These are phyloP conservation scores for Hypomontagnella monticulosa DNA, from an alignment of 495 filamentous ascomycete genomes.

Conservation along the genomic window DNA sequence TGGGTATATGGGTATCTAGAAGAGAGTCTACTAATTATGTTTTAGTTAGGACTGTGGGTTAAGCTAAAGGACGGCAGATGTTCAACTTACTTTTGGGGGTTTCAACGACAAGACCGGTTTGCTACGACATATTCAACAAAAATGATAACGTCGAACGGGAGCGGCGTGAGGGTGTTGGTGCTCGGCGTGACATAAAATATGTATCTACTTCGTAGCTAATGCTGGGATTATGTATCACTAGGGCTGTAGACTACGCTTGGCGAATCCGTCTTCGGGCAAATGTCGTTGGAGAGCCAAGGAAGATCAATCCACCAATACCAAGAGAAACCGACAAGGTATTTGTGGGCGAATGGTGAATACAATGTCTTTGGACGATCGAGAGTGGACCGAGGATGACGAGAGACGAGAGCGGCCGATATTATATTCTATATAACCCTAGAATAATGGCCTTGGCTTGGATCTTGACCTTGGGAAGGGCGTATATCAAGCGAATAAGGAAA, in stretches of 20 bases:
- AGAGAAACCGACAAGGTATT: conserved; percentile 21
- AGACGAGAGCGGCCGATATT: conserved; percentile 6
- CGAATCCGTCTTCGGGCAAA: conserved; percentile 29
- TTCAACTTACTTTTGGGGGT: conserved; percentile 11
- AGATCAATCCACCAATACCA: conserved; percentile 35
- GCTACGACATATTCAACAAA: conserved; percentile 34
- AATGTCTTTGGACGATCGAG: conserved; percentile 23
- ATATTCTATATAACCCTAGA: conserved; percentile 1
- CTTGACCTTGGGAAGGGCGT: not conserved
- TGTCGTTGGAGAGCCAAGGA: conserved; percentile 27
- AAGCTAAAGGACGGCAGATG: not conserved
- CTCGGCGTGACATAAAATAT: conserved; percentile 28
- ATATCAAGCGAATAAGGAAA: not conserved
- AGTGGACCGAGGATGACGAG: conserved; percentile 24
- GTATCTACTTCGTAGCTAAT: conserved; percentile 25
- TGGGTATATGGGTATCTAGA: conserved; percentile 12
- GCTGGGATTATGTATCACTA: conserved; percentile 30
- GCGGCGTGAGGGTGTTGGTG: conserved; percentile 13
- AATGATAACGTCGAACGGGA: conserved; percentile 15
- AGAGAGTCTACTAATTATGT: conserved; percentile 19
- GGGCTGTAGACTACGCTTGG: conserved; percentile 32
- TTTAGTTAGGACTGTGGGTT: conserved; percentile 11
- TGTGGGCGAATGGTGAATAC: conserved; percentile 8
- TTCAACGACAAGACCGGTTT: conserved; percentile 1
- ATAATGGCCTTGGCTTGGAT: too few species aligned